Conservation (phyloP, 2,329 filamentous ascomycete genomes). For the Sclerotinia borealis region DNA sequence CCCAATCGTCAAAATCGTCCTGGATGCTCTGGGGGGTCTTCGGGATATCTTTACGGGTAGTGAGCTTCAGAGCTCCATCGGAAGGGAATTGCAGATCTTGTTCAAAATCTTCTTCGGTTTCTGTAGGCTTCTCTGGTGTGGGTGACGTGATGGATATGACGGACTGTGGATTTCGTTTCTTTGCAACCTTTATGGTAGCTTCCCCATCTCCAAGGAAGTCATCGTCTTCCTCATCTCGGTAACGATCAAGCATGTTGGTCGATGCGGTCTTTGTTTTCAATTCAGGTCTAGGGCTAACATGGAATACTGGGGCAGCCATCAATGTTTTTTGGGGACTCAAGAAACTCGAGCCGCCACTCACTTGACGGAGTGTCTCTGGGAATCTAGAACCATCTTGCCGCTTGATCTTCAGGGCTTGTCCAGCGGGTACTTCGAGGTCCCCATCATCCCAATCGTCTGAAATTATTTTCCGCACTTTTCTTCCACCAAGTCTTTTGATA, state of each 20-base stretch:
- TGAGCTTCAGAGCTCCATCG: constrained; percentile 57
- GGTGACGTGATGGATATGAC: constrained; percentile 50
- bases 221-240: constrained; percentile 56
- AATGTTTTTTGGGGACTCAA: constrained; percentile 46
- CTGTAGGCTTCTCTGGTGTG: constrained; percentile 41
- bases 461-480: constrained; percentile 65
- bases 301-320: constrained; percentile 30
- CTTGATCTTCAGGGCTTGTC: constrained; percentile 58
- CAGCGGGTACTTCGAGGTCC: constrained; percentile 63
- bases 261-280: constrained; percentile 25
- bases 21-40: constrained; percentile 53
- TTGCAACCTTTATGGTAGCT: constrained; percentile 63
- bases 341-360: constrained; percentile 42
- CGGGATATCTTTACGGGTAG: constrained; percentile 52
- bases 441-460: constrained; percentile 79
- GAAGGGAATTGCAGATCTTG: constrained; percentile 65
- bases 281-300: constrained; percentile 23
- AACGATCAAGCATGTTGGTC: constrained; percentile 53
- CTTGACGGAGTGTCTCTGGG: constrained; percentile 62
- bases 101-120: constrained; percentile 62
- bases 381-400: constrained; percentile 53
- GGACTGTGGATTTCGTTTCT: constrained; percentile 47
- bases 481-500: constrained; percentile 80
- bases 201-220: constrained; percentile 58
- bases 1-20: constrained; percentile 87